phyloP scores from a whole-genome alignment of 2,329 filamentous ascomycete genomes.

The Fusarium sp. region DNA sequence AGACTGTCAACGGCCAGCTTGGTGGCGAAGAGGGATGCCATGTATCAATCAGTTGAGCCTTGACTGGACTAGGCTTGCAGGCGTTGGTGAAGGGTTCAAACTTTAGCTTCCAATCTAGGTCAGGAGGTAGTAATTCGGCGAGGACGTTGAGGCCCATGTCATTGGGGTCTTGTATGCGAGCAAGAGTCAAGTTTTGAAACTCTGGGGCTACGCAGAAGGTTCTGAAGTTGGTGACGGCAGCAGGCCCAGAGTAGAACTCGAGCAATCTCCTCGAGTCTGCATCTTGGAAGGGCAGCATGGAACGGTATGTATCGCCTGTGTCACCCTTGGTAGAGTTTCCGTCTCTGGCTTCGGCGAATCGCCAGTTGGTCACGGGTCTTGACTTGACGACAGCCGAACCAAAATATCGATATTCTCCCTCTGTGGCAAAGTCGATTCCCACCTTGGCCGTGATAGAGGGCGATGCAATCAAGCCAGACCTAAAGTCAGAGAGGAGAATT shows the following conservation, averaged over 20 bases:
- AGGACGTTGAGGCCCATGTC: background rate
- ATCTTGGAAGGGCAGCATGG: background rate
- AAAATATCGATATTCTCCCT: background rate
- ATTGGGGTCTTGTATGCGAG: background rate
- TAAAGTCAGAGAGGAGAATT: conserved; percentile 18
- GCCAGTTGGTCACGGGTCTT: background rate
- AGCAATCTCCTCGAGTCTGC: background rate
- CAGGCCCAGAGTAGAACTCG: background rate
- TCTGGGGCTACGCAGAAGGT: background rate
- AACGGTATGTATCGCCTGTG: background rate
- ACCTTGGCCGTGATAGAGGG: background rate
- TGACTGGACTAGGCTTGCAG: background rate
- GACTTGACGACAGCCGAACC: background rate
- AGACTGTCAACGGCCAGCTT: background rate
- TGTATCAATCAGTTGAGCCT: background rate
- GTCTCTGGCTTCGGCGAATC: background rate
- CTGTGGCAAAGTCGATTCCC: background rate
- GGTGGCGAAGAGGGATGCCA: background rate
- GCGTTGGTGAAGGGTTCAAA: background rate
- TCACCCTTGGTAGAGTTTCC: background rate
- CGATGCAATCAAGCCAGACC: background rate
- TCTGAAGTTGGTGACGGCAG: background rate
- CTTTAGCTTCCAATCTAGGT: background rate
- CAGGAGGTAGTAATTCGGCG: background rate
- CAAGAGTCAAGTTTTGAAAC: background rate